Evolutionary conservation across 2,329 filamentous ascomycete species (phyloP).

Genomic region (Elsinoe arachidis): DNA sequence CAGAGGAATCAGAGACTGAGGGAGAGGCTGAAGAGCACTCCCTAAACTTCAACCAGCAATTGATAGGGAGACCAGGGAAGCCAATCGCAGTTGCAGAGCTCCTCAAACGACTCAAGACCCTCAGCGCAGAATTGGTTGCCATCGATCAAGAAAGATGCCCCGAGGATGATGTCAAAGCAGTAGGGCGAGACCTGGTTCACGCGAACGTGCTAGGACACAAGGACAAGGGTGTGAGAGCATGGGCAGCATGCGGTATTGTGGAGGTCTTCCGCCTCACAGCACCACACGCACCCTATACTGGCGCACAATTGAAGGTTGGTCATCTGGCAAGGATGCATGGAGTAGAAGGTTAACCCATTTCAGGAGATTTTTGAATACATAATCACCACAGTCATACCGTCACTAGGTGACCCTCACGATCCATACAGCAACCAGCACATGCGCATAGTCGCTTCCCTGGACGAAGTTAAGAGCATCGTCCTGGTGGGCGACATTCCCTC

Average conservation of each 20-base stretch:
- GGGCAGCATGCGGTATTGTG: slow-evolving; percentile 78
- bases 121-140: slow-evolving; percentile 73
- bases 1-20: slow-evolving; percentile 13
- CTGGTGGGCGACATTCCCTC: slow-evolving; percentile 81
- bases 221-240: slow-evolving; percentile 86
- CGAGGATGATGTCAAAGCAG: slow-evolving; percentile 69
- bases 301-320: slow-evolving; percentile 76
- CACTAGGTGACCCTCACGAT: slow-evolving; percentile 75
- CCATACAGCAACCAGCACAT: slow-evolving; percentile 90
- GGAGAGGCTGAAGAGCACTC: slow-evolving; percentile 10
- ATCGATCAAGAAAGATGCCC: slow-evolving; percentile 83
- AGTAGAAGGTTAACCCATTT: slow-evolving; percentile 7
- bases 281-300: slow-evolving; percentile 88
- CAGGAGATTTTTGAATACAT: slow-evolving; percentile 92
- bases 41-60: slow-evolving; percentile 72
- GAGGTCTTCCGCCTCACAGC: slow-evolving; percentile 90
- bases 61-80: slow-evolving; percentile 88
- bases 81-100: slow-evolving; percentile 78
- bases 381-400: slow-evolving; percentile 71
- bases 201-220: slow-evolving; percentile 81
- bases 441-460: slow-evolving; percentile 79
- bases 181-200: slow-evolving; percentile 76
- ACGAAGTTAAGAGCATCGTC: slow-evolving; percentile 89
- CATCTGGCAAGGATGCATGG: background rate
- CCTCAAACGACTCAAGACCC: slow-evolving; percentile 66